Evolutionary conservation across 2,329 filamentous ascomycete species (phyloP).

Genomic region (Teratosphaeria epicoccoides): DNA sequence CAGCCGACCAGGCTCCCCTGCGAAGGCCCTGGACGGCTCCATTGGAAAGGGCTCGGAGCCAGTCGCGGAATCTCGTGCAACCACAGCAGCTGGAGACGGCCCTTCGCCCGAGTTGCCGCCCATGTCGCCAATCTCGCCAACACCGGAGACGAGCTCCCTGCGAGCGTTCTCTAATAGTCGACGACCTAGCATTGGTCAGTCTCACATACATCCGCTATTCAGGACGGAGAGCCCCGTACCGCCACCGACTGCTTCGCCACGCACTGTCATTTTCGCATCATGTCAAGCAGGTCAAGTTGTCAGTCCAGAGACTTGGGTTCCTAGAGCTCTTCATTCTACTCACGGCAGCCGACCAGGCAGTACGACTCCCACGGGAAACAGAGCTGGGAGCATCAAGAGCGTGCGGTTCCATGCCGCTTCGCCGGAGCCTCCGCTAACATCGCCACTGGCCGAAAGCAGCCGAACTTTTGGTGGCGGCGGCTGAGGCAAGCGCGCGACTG

Average conservation of each 20-base stretch:
- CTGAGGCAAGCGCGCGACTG: not conserved
- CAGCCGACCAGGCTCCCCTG: conserved; percentile 56
- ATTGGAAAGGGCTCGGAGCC: conserved; percentile 18
- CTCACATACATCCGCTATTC: conserved; percentile 69
- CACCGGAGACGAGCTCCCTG: conserved; percentile 1
- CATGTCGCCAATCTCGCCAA: not conserved
- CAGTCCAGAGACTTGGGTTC: conserved; percentile 14
- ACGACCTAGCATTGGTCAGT: conserved; percentile 37
- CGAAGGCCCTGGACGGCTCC: conserved; percentile 45
- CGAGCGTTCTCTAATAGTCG: not conserved
- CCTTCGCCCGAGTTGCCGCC: conserved; percentile 8
- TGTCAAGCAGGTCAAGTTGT: conserved; percentile 58
- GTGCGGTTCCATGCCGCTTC: conserved; percentile 8
- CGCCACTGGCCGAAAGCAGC: conserved; percentile 2
- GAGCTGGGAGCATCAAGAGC: conserved; percentile 10
- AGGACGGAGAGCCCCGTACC: conserved; percentile 59
- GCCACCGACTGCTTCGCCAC: conserved; percentile 53
- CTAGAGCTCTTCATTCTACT: conserved; percentile 13
- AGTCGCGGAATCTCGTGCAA: not conserved
- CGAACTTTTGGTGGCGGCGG: not conserved
- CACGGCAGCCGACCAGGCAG: conserved; percentile 4
- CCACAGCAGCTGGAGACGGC: conserved; percentile 2
- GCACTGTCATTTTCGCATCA: conserved; percentile 60
- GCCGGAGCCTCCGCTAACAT: conserved; percentile 6
- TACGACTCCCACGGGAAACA: not conserved